A percentile compares a stretch with the other conserved stretches of the same genome.
phyloP scores from a whole-genome alignment of 805 yeast genomes.

The Starmerella potacharoeniae region DNA sequence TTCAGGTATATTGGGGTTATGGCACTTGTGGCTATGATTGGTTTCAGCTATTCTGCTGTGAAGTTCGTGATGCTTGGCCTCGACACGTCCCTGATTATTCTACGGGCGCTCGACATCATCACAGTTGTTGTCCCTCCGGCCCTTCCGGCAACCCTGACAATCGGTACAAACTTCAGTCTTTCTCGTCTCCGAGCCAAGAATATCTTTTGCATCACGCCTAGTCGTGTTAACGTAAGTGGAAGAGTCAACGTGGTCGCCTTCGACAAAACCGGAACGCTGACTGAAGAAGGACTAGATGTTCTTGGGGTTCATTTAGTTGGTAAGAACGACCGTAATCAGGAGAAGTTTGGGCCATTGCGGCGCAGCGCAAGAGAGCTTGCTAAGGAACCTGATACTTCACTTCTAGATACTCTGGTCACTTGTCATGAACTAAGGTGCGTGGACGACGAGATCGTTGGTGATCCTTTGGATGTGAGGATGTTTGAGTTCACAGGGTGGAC shows the following conservation, averaged over 20 bases:
- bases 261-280: constrained; percentile 94
- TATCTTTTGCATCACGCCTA: constrained; percentile 87
- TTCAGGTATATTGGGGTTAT: constrained; percentile 93
- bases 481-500: constrained; percentile 78
- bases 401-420: constrained; percentile 39
- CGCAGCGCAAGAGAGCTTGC: constrained; percentile 14
- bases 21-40: constrained; percentile 73
- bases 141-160: constrained; percentile 90
- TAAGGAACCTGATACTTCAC: constrained; percentile 3
- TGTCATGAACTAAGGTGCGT: constrained; percentile 81
- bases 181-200: constrained; percentile 54
- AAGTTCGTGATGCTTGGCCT: constrained; percentile 72
- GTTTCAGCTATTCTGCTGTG: constrained; percentile 72
- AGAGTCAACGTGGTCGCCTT: constrained; percentile 82
- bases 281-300: constrained; percentile 93
- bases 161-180: constrained; percentile 90
- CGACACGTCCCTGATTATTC: constrained; percentile 53
- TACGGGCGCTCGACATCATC: constrained; percentile 85
- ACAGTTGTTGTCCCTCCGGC: constrained; percentile 99
- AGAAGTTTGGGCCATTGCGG: constrained; percentile 20
- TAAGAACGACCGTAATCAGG: not conserved
- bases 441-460: constrained; percentile 77
- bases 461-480: constrained; percentile 89
- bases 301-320: constrained; percentile 43
- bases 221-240: constrained; percentile 92